Base-by-base conservation (phyloP, 306 rosid genomes). In the Herpetospermum pedunculosum region DNA sequence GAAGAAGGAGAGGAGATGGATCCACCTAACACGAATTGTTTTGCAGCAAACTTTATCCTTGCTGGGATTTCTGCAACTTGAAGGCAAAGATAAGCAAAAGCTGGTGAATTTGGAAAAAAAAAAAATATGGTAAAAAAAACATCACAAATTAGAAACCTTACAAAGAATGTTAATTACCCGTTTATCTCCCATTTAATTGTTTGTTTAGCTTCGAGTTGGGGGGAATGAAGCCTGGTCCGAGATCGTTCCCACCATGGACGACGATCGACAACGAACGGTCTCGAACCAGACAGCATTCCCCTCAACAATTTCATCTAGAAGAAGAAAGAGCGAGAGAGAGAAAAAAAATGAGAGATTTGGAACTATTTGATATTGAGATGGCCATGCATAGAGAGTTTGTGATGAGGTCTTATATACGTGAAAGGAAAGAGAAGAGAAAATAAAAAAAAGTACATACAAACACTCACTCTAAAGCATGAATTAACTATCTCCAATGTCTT, bases 201-300 rank as follows among this genome's bases (percentile, higher is more conserved):
- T 35, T 19, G 48, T 13, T 1, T 53, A 30, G 70, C 62, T 32
- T 76, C 35, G 70, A 79, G 96, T 43, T 90, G 81, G 83, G 96
- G 93, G 98, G 98, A 90, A 93, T 90, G 98, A 93, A 93, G 98
- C 97, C 98, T 90, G 97, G 98, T 90, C 98, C 97, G 96, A 94
- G 80, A 89, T 88, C 92, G 83, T 79, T 85, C 82, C 6, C 14
- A 38, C 15, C 26, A 8, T 3, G 5, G 18, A 6, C 43, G 29
- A 64, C 15, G 58, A 76, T 84, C 26, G 47, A 14, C 25, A 11
- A 74, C 49, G 77, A 83, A 82, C 77, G 89, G 86, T 85, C 83
- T 91, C 99, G 97, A 91, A 88, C 95, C 97, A 89, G 90, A 85
- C 96, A 83, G 77, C 95, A 87, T 91, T 89, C 91, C 90, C 96